Base-by-base conservation (phyloP, 164 flowering plant genomes). In the Macadamia tetraphylla region DNA sequence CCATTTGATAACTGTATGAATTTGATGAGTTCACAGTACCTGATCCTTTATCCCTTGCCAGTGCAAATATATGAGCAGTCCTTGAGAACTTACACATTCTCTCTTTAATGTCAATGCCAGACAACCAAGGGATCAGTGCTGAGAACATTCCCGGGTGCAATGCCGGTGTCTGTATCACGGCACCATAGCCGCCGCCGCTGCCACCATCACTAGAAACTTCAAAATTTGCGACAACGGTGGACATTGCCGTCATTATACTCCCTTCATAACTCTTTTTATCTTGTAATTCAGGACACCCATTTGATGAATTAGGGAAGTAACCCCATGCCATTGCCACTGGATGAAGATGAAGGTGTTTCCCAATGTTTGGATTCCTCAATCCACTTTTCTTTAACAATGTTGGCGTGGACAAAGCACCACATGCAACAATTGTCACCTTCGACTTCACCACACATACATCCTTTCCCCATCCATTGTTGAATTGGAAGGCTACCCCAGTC, bases 311-410 rank as follows among this genome's bases (percentile, higher is more conserved):
- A 0, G 94, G 91, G 40, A 89, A 87, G 58, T 86, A 82, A 0
- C 96, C 97, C 97, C 97, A 92, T 0, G 85, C 90, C 91, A 89
- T 83, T 53, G 78, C 65, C 68, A 85, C 90, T 0, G 98, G 96
- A 73, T 92, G 98, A 15, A 92, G 78, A 65, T 86, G 91, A 46
- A 91, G 73, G 67, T 91, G 73, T 52, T 75, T 81, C 0, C 95
- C 95, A 10, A 90, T 87, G 71, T 87, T 81, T 2, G 74, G 58
- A 60, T 88, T 92, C 80, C 71, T 90, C 70, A 92, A 56, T 0
- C 96, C 92, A 55, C 96, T 92, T 61, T 71, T 67, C 68, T 61
- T 86, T 4, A 92, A 67, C 63, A 92, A 42, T 9, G 60, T 32
- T 0, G 98, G 98, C 1, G 94, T 90, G 1, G 75, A 48, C 11